Conservation (phyloP, 495 filamentous ascomycete species). For the Aspergillus homomorphus region DNA sequence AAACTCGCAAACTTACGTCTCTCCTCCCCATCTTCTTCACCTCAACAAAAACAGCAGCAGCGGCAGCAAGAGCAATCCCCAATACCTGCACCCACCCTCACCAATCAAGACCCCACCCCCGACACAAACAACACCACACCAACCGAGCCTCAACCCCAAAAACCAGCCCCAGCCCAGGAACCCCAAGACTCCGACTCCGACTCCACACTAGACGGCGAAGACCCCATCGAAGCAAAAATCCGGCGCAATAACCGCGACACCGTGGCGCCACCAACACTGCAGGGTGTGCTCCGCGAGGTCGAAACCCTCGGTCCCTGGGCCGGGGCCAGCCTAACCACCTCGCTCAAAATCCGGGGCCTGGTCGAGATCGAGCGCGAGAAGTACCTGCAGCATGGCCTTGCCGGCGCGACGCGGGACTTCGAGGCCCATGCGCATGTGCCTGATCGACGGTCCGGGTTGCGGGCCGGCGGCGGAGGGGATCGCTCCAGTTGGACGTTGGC, state of each 20-base stretch:
- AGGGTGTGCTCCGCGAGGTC: conserved; percentile 67
- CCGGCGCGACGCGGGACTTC: conserved; percentile 62
- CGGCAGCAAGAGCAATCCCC: not conserved
- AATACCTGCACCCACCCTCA: too few relatives aligned
- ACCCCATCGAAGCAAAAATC: conserved; percentile 64
- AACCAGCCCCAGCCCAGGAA: too few relatives aligned
- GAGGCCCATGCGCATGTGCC: conserved; percentile 52
- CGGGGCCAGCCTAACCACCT: conserved; percentile 77
- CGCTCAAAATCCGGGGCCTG: conserved; percentile 72
- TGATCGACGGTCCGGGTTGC: conserved; percentile 51
- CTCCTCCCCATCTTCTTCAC: conserved; percentile 21
- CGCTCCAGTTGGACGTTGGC: conserved; percentile 76
- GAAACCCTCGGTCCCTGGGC: conserved; percentile 87
- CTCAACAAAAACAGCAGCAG: conserved; percentile 9
- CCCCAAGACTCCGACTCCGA: conserved; percentile 36
- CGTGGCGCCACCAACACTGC: conserved; percentile 38
- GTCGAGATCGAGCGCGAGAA: conserved; percentile 83
- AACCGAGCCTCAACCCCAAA: too few relatives aligned
- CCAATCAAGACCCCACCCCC: too few relatives aligned
- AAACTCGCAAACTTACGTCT: conserved; percentile 48
- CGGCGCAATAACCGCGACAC: conserved; percentile 46
- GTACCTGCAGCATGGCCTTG: conserved; percentile 72
- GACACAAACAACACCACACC: too few relatives aligned
- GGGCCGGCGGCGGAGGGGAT: conserved; percentile 55
- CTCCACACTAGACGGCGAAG: conserved; percentile 42